Evolutionary conservation across 768 basidiomycete species (phyloP).

Genomic region (Russula sp.): DNA sequence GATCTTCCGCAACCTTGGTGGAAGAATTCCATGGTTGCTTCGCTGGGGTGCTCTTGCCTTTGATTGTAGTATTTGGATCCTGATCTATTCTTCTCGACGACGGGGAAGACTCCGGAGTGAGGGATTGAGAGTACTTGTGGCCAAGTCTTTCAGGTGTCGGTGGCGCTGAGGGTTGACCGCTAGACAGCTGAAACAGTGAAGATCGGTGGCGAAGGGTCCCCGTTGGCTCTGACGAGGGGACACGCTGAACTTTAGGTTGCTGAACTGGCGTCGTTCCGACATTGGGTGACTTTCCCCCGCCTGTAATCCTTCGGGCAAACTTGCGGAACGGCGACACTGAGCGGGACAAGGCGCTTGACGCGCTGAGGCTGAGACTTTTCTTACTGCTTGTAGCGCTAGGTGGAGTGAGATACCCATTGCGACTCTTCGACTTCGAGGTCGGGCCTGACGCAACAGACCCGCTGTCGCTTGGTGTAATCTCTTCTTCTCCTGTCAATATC

Average conservation of each 20-base stretch:
- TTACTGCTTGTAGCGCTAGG: slow-evolving; percentile 43
- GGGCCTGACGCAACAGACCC: slow-evolving; percentile 64
- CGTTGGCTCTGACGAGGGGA: slow-evolving; percentile 51
- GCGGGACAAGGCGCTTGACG: slow-evolving; percentile 54
- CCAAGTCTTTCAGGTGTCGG: slow-evolving; percentile 51
- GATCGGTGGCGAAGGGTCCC: slow-evolving; percentile 50
- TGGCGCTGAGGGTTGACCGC: slow-evolving; percentile 38
- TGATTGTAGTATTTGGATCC: slow-evolving; percentile 38
- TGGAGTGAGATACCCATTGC: slow-evolving; percentile 59
- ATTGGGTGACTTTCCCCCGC: slow-evolving; percentile 31
- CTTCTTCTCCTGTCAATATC: slow-evolving; percentile 41
- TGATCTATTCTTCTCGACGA: slow-evolving; percentile 34
- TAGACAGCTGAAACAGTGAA: slow-evolving; percentile 55
- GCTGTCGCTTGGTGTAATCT: slow-evolving; percentile 56
- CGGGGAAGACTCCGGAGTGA: slow-evolving; percentile 67
- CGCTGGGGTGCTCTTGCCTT: slow-evolving; percentile 26
- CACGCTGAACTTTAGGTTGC: slow-evolving; percentile 38
- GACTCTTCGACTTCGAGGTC: slow-evolving; percentile 38
- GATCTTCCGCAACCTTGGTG: slow-evolving; percentile 63
- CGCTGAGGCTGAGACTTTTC: slow-evolving; percentile 33
- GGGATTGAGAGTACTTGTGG: slow-evolving; percentile 66
- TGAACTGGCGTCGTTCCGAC: slow-evolving; percentile 42
- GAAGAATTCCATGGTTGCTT: slow-evolving; percentile 70
- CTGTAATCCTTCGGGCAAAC: slow-evolving; percentile 65
- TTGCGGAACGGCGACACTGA: slow-evolving; percentile 80